Evolutionary conservation across 495 filamentous ascomycete genomes (phyloP).

Genomic region (Lasiosphaeris hirsuta): DNA sequence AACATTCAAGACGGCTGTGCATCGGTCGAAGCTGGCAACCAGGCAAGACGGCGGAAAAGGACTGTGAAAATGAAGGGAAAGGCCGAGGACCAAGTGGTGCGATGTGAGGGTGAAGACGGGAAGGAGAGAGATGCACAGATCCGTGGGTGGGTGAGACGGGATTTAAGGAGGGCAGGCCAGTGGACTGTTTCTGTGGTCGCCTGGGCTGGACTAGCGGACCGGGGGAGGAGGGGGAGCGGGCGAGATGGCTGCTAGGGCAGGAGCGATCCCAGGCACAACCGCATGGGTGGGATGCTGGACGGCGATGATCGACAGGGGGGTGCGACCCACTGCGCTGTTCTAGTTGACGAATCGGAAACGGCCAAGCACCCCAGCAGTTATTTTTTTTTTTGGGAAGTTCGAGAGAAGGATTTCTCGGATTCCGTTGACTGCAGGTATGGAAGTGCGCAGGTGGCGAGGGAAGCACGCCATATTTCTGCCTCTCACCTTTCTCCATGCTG

Average conservation of each 20-base stretch:
- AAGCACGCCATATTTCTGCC: too few species aligned
- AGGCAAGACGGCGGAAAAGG: slow-evolving; percentile 16
- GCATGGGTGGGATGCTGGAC: slow-evolving; percentile 8
- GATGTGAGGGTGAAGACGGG: slow-evolving; percentile 16
- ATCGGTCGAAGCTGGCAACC: slow-evolving; percentile 43
- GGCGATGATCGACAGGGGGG: slow-evolving; percentile 8
- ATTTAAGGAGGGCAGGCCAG: slow-evolving; percentile 6
- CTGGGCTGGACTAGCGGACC: neutral
- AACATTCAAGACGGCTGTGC: slow-evolving; percentile 21
- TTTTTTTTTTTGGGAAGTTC: neutral
- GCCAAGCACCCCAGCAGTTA: neutral
- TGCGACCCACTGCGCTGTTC: neutral
- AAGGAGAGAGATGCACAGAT: slow-evolving; percentile 12
- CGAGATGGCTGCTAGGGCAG: slow-evolving; percentile 4
- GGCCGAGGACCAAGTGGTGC: slow-evolving; percentile 23
- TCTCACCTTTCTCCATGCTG: slow-evolving; percentile 4
- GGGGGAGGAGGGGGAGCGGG: neutral
- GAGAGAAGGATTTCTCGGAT: slow-evolving; percentile 7
- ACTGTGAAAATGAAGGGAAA: slow-evolving; percentile 29
- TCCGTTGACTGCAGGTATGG: slow-evolving; percentile 8
- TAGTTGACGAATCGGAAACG: slow-evolving; percentile 7
- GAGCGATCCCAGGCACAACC: slow-evolving; percentile 13
- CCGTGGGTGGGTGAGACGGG: slow-evolving; percentile 13
- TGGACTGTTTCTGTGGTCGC: neutral
- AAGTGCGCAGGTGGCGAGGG: too few species aligned